Evolutionary conservation across 768 basidiomycete species (phyloP).

Genomic region (Termitomyces sp.): DNA sequence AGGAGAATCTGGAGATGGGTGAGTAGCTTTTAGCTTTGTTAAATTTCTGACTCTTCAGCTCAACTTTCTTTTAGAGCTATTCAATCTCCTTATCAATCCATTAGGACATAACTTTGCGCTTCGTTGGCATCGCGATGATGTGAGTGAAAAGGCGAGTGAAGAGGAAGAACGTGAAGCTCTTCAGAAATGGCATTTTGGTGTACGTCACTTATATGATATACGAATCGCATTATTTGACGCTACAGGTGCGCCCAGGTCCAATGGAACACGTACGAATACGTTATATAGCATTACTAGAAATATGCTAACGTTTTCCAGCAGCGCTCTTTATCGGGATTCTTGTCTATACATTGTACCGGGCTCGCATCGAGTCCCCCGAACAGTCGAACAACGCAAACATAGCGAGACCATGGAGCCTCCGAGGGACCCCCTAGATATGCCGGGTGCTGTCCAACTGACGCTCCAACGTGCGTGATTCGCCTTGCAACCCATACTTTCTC

Average conservation of each 20-base stretch:
- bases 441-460: conserved; percentile 49
- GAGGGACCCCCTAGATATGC: conserved; percentile 60
- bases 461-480: conserved; percentile 41
- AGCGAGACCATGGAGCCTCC: conserved; percentile 50
- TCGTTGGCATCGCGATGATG: conserved; percentile 78
- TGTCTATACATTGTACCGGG: conserved; percentile 70
- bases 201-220: conserved; percentile 24
- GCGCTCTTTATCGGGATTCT: conserved; percentile 61
- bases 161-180: conserved; percentile 60
- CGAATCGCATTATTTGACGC: background rate
- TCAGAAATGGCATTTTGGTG: conserved; percentile 57
- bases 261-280: conserved; percentile 69
- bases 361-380: conserved; percentile 55
- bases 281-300: background rate
- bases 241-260: conserved; percentile 43
- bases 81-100: conserved; percentile 74
- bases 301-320: conserved; percentile 17
- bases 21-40: conserved; percentile 15
- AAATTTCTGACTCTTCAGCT: background rate
- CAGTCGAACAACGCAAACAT: conserved; percentile 48
- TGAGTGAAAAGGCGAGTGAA: conserved; percentile 47
- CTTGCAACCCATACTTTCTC: background rate
- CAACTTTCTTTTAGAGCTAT: conserved; percentile 44
- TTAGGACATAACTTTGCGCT: conserved; percentile 58
- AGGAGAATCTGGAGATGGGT: conserved; percentile 71